Base-by-base conservation (phyloP, 352 stramenopile species). In the Stramenopiles sp. region DNA sequence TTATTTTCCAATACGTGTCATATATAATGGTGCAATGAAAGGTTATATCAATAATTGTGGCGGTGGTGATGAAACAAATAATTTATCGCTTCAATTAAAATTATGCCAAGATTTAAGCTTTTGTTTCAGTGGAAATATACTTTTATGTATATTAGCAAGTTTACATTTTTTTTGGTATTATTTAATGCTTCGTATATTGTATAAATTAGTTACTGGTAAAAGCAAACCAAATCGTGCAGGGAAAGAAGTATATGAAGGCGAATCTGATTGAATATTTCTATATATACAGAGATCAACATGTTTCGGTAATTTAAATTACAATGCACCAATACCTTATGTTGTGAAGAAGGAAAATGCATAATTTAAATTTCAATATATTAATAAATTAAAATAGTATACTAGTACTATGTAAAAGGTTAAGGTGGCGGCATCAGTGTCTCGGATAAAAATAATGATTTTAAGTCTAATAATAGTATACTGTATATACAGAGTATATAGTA, bases 1-100 rank as follows among this genome's bases (percentile, higher is more conserved):
- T 83, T 82, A 91, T 74, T 94, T 88, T 84, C 88, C 90, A 30
- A 86, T 83, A 63, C 92, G 92, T 82, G 77, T 92, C 13, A 82
- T 94, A 7, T 91, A 27, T 20, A 20, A 27, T 69, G 53, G 53
- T 23, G 27, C 27, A 23, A 23, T 69, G 53, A 27, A 27, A 27
- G 27, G 27, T 23, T 20, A 27, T 27, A 27, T 69, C 53, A 27
- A 23, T 27, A 20, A 27, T 23, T 23, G 53, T 20, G 53, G 53
- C 20, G 53, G 53, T 20, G 53, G 53, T 20, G 53, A 69, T 27
- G 20, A 20, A 27, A n/a, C n/a, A n/a, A 69, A 69, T 27, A 69
- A 20, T 20, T 23, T 27, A 27, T 23, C 20, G 20, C 27, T 69
- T 20, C 53, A 69, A 27, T 20, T 27, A 23, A 20, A 69, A 20